Percentiles rank a stretch among this genome's conserved stretches.
Evolutionary conservation across 495 filamentous ascomycete genomes (phyloP).

Genomic region (Hypoxylon trugodes): DNA sequence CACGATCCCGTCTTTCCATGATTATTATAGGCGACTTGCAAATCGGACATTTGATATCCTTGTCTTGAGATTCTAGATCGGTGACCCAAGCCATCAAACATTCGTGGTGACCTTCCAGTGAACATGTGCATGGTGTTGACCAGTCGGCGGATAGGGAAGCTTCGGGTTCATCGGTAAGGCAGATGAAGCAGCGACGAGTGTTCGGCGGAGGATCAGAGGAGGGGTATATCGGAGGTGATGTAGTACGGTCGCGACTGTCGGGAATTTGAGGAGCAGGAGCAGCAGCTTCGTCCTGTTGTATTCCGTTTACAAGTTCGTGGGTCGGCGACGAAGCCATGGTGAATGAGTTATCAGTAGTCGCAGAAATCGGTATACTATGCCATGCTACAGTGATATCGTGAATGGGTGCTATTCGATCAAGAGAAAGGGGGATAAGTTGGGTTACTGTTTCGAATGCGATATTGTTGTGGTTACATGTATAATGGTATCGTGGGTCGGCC

Average conservation of each 20-base stretch:
- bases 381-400: neutral
- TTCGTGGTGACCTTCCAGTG: slow-evolving; percentile 85
- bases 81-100: slow-evolving; percentile 93
- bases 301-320: neutral
- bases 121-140: slow-evolving; percentile 88
- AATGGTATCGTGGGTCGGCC: too few relatives aligned
- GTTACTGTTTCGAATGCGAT: too few relatives aligned
- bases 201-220: slow-evolving; percentile 34
- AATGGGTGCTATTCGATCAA: slow-evolving; percentile 22
- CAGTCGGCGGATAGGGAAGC: slow-evolving; percentile 70
- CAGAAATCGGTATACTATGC: neutral
- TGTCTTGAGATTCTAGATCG: slow-evolving; percentile 71
- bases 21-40: slow-evolving; percentile 85
- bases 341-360: neutral
- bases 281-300: slow-evolving; percentile 1
- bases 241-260: slow-evolving; percentile 36
- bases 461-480: too few relatives aligned
- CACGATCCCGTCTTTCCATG: slow-evolving; percentile 71
- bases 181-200: slow-evolving; percentile 89
- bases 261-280: slow-evolving; percentile 14
- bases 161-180: slow-evolving; percentile 84
- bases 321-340: slow-evolving; percentile 28
- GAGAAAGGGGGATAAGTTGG: too few relatives aligned
- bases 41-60: slow-evolving; percentile 80
- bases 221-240: neutral